These are phyloP conservation scores for Lasiodiplodia theobromae DNA, from an alignment of 2,329 filamentous ascomycete genomes.

Conservation along the genomic window DNA sequence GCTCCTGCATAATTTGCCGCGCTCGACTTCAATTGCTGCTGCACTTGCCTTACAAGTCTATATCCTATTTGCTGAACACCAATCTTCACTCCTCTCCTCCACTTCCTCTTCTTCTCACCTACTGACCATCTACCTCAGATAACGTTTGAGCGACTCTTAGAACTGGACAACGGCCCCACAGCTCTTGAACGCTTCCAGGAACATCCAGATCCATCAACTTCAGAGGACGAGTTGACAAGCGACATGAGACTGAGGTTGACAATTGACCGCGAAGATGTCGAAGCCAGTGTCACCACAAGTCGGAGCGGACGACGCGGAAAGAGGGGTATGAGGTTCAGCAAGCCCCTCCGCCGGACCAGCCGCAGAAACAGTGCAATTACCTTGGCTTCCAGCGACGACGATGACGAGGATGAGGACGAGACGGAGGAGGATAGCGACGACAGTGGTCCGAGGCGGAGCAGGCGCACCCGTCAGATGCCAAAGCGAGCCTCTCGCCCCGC, in stretches of 20 bases:
- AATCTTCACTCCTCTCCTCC: not conserved
- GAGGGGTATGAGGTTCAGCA: conserved; percentile 12
- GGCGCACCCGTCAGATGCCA: not conserved
- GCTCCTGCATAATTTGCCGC: not conserved
- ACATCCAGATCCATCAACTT: conserved; percentile 3
- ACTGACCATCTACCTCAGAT: conserved; percentile 46
- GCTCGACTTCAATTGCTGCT: not conserved
- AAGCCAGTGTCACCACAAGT: not conserved
- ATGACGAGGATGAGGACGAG: conserved; percentile 40
- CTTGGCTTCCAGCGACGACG: conserved; percentile 37
- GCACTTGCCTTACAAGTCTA: not conserved
- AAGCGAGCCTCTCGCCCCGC: not conserved
- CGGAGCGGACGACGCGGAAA: not conserved
- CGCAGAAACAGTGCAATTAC: not conserved
- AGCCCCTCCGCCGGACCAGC: not conserved
- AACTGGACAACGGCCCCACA: conserved; percentile 54
- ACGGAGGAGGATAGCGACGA: conserved; percentile 28
- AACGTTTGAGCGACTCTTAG: conserved; percentile 52
- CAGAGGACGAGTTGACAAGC: conserved; percentile 13
- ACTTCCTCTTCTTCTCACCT: not conserved
- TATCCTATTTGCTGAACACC: not conserved
- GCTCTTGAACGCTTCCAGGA: conserved; percentile 53
- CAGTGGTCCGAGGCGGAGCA: conserved; percentile 17
- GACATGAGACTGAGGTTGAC: conserved; percentile 14
- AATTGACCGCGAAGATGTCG: not conserved